These are phyloP conservation scores for Sanghuangporus weigelae DNA, from an alignment of 1,284 basidiomycete genomes.

Conservation along the genomic window DNA sequence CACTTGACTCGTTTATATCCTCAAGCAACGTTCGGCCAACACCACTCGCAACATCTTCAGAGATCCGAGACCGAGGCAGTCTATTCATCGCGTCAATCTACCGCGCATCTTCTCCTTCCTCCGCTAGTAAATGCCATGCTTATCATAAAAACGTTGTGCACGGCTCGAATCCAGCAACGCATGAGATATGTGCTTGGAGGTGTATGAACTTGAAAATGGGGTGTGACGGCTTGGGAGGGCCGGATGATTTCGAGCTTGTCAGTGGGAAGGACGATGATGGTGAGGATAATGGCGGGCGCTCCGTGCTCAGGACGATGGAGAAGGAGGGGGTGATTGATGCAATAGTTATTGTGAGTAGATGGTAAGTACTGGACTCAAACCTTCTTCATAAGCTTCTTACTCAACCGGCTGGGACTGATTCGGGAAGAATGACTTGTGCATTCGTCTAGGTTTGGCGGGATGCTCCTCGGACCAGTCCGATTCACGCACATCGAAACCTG, in stretches of 20 bases:
- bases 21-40: slow-evolving; percentile 41
- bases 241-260: slow-evolving; percentile 62
- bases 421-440: neutral
- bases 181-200: slow-evolving; percentile 72
- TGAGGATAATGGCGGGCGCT: slow-evolving; percentile 61
- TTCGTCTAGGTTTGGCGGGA: slow-evolving; percentile 67
- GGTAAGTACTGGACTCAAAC: slow-evolving; percentile 38
- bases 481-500: slow-evolving; percentile 77
- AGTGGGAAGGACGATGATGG: slow-evolving; percentile 64
- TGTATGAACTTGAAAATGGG: slow-evolving; percentile 68
- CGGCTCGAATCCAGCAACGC: slow-evolving; percentile 48
- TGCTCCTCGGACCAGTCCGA: slow-evolving; percentile 61
- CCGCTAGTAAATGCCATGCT: slow-evolving; percentile 41
- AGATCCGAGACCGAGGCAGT: slow-evolving; percentile 67
- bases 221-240: slow-evolving; percentile 57
- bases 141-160: slow-evolving; percentile 52
- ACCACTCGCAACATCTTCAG: slow-evolving; percentile 57
- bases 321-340: slow-evolving; percentile 55
- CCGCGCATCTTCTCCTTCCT: slow-evolving; percentile 41
- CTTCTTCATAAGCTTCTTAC: neutral
- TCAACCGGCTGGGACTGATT: neutral
- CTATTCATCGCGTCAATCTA: slow-evolving; percentile 61
- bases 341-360: slow-evolving; percentile 70
- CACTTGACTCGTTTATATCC: slow-evolving; percentile 50
- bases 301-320: slow-evolving; percentile 66